Percentiles rank a stretch among this genome's conserved stretches.
These are phyloP conservation scores for Cordia subcordata DNA, from an alignment of 257 asterid genomes.

Conservation along the genomic window DNA sequence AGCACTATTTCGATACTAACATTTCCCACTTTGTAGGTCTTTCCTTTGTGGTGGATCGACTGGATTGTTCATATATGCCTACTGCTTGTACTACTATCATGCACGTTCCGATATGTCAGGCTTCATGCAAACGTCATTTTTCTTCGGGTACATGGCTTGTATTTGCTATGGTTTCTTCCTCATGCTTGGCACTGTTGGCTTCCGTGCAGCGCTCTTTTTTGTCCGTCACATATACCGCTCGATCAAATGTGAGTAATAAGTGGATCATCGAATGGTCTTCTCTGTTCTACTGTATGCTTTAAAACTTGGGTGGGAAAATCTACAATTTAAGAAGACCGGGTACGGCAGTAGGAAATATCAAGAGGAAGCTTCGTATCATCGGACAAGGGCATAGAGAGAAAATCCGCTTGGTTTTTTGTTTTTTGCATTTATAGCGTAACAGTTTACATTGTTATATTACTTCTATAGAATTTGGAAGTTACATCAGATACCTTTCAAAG, in stretches of 20 bases:
- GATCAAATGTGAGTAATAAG: conserved; percentile 58
- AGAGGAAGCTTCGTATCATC: not conserved
- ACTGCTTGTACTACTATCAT: conserved; percentile 40
- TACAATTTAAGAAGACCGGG: not conserved
- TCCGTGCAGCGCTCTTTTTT: conserved; percentile 83
- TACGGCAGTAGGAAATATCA: not conserved
- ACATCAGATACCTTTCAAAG: not conserved
- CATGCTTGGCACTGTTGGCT: conserved; percentile 85
- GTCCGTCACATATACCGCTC: conserved; percentile 81
- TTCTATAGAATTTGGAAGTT: conserved; percentile 1
- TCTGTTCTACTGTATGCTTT: conserved; percentile 2
- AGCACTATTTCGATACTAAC: not conserved
- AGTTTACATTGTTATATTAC: not conserved
- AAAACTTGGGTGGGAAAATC: conserved; percentile 1
- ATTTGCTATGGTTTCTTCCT: conserved; percentile 84
- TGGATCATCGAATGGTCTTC: not conserved
- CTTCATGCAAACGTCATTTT: conserved; percentile 33
- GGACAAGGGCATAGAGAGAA: not conserved
- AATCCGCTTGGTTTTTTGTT: not conserved
- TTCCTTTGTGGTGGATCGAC: conserved; percentile 50
- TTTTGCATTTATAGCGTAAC: not conserved
- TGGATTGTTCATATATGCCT: conserved; percentile 36
- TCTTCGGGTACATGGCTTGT: conserved; percentile 83
- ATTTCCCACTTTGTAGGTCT: conserved; percentile 19
- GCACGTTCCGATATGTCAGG: conserved; percentile 49